Evolutionary conservation across 352 stramenopile genomes (phyloP).

Genomic region (Salisapilia sapeloensis): DNA sequence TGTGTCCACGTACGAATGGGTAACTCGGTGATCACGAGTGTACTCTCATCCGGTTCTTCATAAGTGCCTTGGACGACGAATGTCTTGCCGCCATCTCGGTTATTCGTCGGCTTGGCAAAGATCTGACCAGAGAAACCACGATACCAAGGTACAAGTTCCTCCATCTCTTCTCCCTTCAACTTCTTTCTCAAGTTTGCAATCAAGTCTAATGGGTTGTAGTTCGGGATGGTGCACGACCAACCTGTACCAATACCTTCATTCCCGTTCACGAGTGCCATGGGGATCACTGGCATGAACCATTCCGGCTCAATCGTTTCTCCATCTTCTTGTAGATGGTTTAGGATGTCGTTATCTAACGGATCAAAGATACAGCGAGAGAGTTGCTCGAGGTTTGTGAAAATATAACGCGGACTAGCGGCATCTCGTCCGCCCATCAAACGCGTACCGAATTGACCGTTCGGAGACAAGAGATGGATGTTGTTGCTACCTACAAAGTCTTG

Average conservation of each 20-base stretch:
- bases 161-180: slow-evolving; percentile 35
- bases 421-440: slow-evolving; percentile 95
- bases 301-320: slow-evolving; percentile 85
- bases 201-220: slow-evolving; percentile 86
- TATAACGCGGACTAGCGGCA: slow-evolving; percentile 85
- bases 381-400: slow-evolving; percentile 85
- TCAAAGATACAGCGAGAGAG: slow-evolving; percentile 80
- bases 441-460: slow-evolving; percentile 95
- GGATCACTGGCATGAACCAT: slow-evolving; percentile 93
- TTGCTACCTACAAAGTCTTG: slow-evolving; percentile 98
- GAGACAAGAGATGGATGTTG: slow-evolving; percentile 93
- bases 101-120: slow-evolving; percentile 63
- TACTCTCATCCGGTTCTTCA: slow-evolving; percentile 72
- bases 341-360: slow-evolving; percentile 78
- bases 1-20: slow-evolving; percentile 94
- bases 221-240: slow-evolving; percentile 85
- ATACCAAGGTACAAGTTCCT: slow-evolving; percentile 81
- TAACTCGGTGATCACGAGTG: slow-evolving; percentile 92
- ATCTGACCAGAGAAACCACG: slow-evolving; percentile 84
- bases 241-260: slow-evolving; percentile 95
- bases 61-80: slow-evolving; percentile 78
- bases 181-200: slow-evolving; percentile 59
- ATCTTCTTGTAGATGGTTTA: slow-evolving; percentile 86
- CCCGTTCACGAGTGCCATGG: slow-evolving; percentile 94
- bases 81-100: slow-evolving; percentile 21